These are phyloP conservation scores for Stentor coeruleus DNA, from an alignment of 73 alveolate species.

Conservation along the genomic window DNA sequence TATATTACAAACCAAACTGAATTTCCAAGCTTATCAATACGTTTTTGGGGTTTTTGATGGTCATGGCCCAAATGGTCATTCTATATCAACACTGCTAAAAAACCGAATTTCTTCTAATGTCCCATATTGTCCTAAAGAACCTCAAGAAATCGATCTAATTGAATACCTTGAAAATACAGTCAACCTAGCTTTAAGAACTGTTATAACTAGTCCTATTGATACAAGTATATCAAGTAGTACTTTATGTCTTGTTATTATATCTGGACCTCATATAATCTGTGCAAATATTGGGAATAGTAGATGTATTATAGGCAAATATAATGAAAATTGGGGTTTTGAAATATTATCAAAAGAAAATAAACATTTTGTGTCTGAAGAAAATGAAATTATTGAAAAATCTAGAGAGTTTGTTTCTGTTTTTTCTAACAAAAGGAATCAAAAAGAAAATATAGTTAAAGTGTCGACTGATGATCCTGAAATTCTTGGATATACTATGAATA, in stretches of 20 bases:
- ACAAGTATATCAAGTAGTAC: too few species aligned
- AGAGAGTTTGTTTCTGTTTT: not conserved
- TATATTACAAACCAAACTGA: not conserved
- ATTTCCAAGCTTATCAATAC: not conserved
- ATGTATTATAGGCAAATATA: not conserved
- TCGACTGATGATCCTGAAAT: not conserved
- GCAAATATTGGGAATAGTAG: not conserved
- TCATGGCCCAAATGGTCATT: not conserved
- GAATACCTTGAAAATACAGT: too few species aligned
- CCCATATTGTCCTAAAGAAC: too few species aligned
- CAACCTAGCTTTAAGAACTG: too few species aligned
- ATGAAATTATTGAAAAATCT: not conserved
- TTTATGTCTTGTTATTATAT: too few species aligned
- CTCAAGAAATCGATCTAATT: too few species aligned
- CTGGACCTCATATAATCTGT: not conserved
- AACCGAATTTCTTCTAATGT: too few species aligned
- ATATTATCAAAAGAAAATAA: not conserved
- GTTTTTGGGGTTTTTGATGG: not conserved
- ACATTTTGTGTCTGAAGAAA: not conserved
- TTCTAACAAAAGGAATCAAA: not conserved
- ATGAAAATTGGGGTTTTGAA: not conserved
- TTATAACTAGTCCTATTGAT: too few species aligned
- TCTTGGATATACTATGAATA: not conserved
- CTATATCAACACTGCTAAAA: not conserved
- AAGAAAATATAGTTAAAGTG: not conserved